A percentile compares a stretch with the other conserved stretches of the same genome.
Conservation (phyloP, 768 basidiomycete species). For the Steccherinum ochraceum region DNA sequence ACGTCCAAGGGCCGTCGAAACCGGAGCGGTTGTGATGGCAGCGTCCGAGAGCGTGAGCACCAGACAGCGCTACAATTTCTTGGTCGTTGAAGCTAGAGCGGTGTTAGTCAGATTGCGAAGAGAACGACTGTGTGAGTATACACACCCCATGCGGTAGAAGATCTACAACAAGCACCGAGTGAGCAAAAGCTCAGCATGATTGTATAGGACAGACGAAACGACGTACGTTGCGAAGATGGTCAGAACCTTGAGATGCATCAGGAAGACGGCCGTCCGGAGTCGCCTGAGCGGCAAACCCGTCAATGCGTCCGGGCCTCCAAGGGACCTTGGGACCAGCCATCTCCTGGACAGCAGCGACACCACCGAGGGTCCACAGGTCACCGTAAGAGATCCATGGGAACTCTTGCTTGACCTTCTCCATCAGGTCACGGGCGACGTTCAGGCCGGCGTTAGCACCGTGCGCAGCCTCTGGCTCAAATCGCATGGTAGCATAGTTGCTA, state of each 20-base stretch:
- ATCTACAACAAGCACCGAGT: slow-evolving; percentile 41
- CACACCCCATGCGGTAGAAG: slow-evolving; percentile 84
- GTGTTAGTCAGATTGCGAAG: neutral
- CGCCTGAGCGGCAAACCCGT: slow-evolving; percentile 67
- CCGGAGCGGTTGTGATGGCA: slow-evolving; percentile 82
- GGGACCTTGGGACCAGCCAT: slow-evolving; percentile 89
- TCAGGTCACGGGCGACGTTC: slow-evolving; percentile 67
- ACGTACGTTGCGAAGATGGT: slow-evolving; percentile 76
- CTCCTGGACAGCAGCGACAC: slow-evolving; percentile 89
- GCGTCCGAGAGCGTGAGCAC: slow-evolving; percentile 93
- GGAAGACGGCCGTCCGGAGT: slow-evolving; percentile 89
- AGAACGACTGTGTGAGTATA: neutral
- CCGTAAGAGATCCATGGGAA: slow-evolving; percentile 95
- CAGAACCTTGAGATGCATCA: slow-evolving; percentile 75
- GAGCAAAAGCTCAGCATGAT: neutral
- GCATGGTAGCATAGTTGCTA: slow-evolving; percentile 98
- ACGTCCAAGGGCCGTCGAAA: slow-evolving; percentile 91
- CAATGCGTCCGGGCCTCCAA: slow-evolving; percentile 91
- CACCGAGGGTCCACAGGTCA: slow-evolving; percentile 94
- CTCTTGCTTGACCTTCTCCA: slow-evolving; percentile 84
- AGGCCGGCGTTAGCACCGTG: slow-evolving; percentile 86
- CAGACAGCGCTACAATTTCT: slow-evolving; percentile 92
- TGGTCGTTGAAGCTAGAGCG: slow-evolving; percentile 76
- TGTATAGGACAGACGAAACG: neutral
- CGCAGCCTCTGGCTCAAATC: slow-evolving; percentile 82